Evolutionary conservation across 129 eudicot species (phyloP).

Genomic region (Arctium minus): DNA sequence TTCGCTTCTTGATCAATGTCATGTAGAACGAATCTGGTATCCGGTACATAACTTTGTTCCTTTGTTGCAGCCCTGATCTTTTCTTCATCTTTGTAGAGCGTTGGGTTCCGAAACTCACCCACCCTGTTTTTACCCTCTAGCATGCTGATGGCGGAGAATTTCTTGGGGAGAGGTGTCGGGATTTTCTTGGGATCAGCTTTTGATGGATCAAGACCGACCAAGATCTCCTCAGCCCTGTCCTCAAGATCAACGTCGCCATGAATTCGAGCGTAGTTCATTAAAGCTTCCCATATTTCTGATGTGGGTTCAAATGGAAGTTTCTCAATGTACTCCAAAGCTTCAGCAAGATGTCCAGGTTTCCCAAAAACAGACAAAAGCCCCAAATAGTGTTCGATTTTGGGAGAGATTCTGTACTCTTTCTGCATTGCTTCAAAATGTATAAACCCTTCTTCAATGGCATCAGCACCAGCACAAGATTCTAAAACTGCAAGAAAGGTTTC

Average conservation of each 20-base stretch:
- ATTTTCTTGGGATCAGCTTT: constrained; percentile 31
- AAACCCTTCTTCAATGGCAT: constrained; percentile 38
- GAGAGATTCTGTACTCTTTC: constrained; percentile 27
- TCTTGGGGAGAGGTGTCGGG: constrained; percentile 33
- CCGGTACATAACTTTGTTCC: constrained; percentile 36
- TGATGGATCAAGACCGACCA: constrained; percentile 23
- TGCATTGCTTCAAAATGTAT: constrained; percentile 36
- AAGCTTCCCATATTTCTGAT: constrained; percentile 26
- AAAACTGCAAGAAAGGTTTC: constrained; percentile 33
- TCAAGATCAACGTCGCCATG: constrained; percentile 38
- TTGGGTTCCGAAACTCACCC: constrained; percentile 22
- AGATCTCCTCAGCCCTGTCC: constrained; percentile 35
- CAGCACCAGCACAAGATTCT: constrained; percentile 37
- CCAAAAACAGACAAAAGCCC: constrained; percentile 22
- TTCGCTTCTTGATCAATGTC: constrained; percentile 49
- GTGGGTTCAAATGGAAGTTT: constrained; percentile 32
- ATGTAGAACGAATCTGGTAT: constrained; percentile 40
- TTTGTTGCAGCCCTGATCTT: constrained; percentile 39
- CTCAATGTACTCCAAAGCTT: constrained; percentile 34
- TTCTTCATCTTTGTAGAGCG: constrained; percentile 38
- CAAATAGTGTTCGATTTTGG: constrained; percentile 26
- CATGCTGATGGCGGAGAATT: constrained; percentile 28
- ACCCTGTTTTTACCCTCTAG: constrained; percentile 37
- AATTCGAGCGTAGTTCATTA: constrained; percentile 34
- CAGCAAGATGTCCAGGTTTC: constrained; percentile 27